These are phyloP conservation scores for Saposhnikovia divaricata DNA, from an alignment of 129 eudicot species.

Conservation along the genomic window DNA sequence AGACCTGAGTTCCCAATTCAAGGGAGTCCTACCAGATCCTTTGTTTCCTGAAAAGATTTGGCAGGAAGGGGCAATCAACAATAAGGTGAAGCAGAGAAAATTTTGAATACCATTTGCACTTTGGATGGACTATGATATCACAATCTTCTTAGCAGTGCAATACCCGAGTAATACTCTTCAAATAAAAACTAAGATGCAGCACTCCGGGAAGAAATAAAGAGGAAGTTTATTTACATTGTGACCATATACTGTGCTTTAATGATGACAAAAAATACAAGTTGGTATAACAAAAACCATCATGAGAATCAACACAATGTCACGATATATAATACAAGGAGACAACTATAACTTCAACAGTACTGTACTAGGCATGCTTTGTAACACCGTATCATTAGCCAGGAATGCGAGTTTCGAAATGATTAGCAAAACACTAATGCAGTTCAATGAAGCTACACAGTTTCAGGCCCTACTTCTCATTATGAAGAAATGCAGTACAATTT, in stretches of 20 bases:
- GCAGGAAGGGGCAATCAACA: background rate
- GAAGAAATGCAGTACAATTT: background rate
- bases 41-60: constrained; percentile 53
- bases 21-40: constrained; percentile 74
- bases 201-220: background rate
- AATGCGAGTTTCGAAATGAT: background rate
- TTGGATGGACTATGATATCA: background rate
- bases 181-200: background rate
- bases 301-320: background rate
- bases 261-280: background rate
- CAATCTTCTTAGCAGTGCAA: background rate
- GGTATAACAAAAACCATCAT: background rate
- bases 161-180: background rate
- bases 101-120: background rate
- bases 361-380: background rate
- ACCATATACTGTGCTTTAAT: background rate
- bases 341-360: background rate
- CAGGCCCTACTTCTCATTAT: background rate
- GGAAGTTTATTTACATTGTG: background rate
- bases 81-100: background rate
- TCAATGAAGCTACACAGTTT: background rate
- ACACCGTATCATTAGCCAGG: background rate
- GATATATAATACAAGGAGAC: background rate
- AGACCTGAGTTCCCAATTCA: constrained; percentile 72
- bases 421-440: background rate